phyloP scores from a whole-genome alignment of 495 filamentous ascomycete genomes.

The Xylaria nigripes region DNA sequence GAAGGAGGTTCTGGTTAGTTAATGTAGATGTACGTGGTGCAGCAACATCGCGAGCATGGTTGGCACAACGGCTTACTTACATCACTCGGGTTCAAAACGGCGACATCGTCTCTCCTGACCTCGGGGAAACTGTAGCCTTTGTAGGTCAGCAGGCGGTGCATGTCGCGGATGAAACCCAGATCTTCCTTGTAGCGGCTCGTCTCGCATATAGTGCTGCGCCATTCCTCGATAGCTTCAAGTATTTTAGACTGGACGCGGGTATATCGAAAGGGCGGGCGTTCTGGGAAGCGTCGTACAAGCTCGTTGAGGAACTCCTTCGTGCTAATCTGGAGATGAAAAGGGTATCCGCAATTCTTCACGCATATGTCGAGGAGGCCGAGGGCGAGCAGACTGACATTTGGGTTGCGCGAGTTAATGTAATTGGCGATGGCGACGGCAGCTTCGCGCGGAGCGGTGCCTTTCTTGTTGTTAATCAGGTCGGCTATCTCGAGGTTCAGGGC shows the following conservation, averaged over 20 bases:
- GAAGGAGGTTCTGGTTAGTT: neutral
- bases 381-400: slow-evolving; percentile 86
- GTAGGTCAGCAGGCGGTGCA: slow-evolving; percentile 91
- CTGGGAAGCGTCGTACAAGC: slow-evolving; percentile 91
- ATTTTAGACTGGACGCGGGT: slow-evolving; percentile 85
- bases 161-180: slow-evolving; percentile 90
- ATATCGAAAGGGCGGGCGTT: slow-evolving; percentile 79
- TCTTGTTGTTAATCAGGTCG: slow-evolving; percentile 95
- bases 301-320: slow-evolving; percentile 99
- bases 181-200: slow-evolving; percentile 96
- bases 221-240: slow-evolving; percentile 95
- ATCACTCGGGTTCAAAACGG: slow-evolving; percentile 94
- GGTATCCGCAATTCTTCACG: slow-evolving; percentile 99
- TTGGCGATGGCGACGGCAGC: slow-evolving; percentile 89
- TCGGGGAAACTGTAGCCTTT: slow-evolving; percentile 96
- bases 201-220: slow-evolving; percentile 95
- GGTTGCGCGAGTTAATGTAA: slow-evolving; percentile 91
- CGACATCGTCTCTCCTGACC: slow-evolving; percentile 85
- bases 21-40: too few relatives aligned
- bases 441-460: slow-evolving; percentile 94
- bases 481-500: slow-evolving; percentile 94
- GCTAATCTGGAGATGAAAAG: slow-evolving; percentile 95
- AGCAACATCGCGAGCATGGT: neutral
- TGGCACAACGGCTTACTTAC: slow-evolving; percentile 44
- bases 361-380: slow-evolving; percentile 93